These are phyloP conservation scores for Myxozyma monticola DNA, from an alignment of 805 yeast genomes.

Conservation along the genomic window DNA sequence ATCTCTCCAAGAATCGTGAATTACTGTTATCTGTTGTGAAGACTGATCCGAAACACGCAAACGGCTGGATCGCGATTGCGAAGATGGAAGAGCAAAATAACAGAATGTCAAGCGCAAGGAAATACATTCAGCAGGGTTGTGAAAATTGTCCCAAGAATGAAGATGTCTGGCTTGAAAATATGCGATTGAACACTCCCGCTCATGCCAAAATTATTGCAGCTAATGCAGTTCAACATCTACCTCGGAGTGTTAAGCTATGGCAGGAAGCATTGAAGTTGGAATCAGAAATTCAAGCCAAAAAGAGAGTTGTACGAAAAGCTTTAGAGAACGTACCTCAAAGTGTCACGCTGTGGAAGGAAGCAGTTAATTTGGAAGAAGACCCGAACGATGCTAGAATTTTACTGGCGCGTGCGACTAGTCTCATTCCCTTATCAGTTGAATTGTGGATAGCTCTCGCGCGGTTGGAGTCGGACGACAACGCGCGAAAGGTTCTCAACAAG, in stretches of 20 bases:
- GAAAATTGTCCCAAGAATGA: slow-evolving; percentile 62
- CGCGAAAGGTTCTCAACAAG: slow-evolving; percentile 54
- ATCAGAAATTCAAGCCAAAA: slow-evolving; percentile 52
- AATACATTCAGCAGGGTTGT: slow-evolving; percentile 73
- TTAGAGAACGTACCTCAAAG: slow-evolving; percentile 62
- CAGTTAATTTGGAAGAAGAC: slow-evolving; percentile 61
- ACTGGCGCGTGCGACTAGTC: slow-evolving; percentile 62
- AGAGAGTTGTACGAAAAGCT: slow-evolving; percentile 66
- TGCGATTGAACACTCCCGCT: slow-evolving; percentile 57
- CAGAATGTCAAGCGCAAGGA: slow-evolving; percentile 57
- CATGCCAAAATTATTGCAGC: slow-evolving; percentile 60
- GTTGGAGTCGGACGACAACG: slow-evolving; percentile 47
- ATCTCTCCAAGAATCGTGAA: slow-evolving; percentile 54
- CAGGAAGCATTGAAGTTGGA: slow-evolving; percentile 67
- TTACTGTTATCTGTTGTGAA: slow-evolving; percentile 67
- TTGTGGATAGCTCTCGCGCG: slow-evolving; percentile 65
- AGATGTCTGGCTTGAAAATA: slow-evolving; percentile 78
- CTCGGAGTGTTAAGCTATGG: slow-evolving; percentile 69
- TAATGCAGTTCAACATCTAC: slow-evolving; percentile 61
- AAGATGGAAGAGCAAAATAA: slow-evolving; percentile 68
- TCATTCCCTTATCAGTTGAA: slow-evolving; percentile 63
- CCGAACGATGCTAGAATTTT: slow-evolving; percentile 52
- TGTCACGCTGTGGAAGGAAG: slow-evolving; percentile 64
- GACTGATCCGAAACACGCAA: slow-evolving; percentile 69
- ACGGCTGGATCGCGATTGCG: slow-evolving; percentile 86